phyloP scores from a whole-genome alignment of 192 early-diverging fungal genomes.

The Endogone sp. region DNA sequence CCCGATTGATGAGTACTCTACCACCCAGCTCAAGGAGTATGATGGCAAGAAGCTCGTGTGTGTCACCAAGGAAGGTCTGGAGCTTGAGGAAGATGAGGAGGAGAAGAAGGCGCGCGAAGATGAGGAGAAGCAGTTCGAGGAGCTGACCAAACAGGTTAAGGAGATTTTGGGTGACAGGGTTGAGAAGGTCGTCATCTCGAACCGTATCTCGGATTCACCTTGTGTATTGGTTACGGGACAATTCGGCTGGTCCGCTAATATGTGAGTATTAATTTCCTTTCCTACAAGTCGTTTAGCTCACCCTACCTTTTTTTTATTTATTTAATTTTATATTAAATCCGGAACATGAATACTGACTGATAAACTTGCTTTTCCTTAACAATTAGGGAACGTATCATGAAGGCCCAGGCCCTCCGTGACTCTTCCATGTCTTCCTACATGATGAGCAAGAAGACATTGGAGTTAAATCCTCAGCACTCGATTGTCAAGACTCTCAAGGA shows the following conservation, averaged over 20 bases:
- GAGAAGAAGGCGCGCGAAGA: slow-evolving; percentile 96
- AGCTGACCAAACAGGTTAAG: slow-evolving; percentile 91
- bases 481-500: slow-evolving; percentile 93
- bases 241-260: slow-evolving; percentile 99
- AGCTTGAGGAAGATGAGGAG: slow-evolving; percentile 98
- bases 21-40: slow-evolving; percentile 98
- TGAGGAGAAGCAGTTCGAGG: slow-evolving; percentile 85
- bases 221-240: slow-evolving; percentile 99
- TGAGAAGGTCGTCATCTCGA: slow-evolving; percentile 82
- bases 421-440: slow-evolving; percentile 99
- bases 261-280: no score
- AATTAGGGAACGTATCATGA: slow-evolving; percentile 96
- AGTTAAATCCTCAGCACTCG: slow-evolving; percentile 94
- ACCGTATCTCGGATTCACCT: slow-evolving; percentile 95
- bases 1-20: slow-evolving; percentile 99
- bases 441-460: slow-evolving; percentile 99
- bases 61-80: slow-evolving; percentile 98
- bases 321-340: no score
- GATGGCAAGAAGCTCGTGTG: slow-evolving; percentile 99
- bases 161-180: slow-evolving; percentile 99
- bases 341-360: no score
- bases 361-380: no score
- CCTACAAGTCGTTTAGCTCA: no score
- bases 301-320: no score
- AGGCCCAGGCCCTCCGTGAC: slow-evolving; percentile 99